Evolutionary conservation across 176 grass and related monocot genomes (phyloP), one percentile per base, ranked within the genome.

Genomic region (Tillandsia leiboldiana): DNA sequence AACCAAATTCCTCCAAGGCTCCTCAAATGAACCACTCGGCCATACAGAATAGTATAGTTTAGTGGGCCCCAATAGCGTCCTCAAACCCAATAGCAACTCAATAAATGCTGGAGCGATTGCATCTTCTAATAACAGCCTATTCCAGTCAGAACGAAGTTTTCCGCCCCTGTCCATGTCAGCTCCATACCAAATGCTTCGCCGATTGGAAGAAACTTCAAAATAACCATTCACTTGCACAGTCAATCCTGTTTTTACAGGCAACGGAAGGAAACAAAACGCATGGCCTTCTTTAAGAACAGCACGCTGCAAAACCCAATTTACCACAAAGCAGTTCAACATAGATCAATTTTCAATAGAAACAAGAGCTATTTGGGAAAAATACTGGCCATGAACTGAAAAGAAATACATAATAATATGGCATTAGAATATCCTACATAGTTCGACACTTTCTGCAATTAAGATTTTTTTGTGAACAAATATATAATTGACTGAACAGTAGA

Each of bases 121-220:
- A 82, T 92, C 92, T 84, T 92, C 81, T 64, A 96, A 84, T 29
- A 96, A 81, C 72, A 89, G 73, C 76, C 73, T 79, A 59, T 96
- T 96, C 92, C 92, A 96, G 65, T 96, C 92, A 76, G 92, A 96
- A 54, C 88, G 92, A 83, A 96, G 84, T 67, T 96, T 96, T 65
- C 92, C 92, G 78, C 86, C 92, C 64, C 86, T 91, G 79, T 96
- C 92, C 92, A 96, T 96, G 76, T 96, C 92, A 84, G 83, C 83
- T 17, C 92, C 92, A 73, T 87, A 96, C 92, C 92, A 96, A 78
- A 96, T 89, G 71, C 84, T 88, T 73, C 92, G 92, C 12, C 92
- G 83, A 72, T 96, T 96, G 51, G 92, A 96, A 1, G 92, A 91
- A 80, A 96, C 86, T 79, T 96, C 92, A 76, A 96, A 96, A 82